Base-by-base conservation (phyloP, 1,139 yeast species). In the Yamadazyma sp. region DNA sequence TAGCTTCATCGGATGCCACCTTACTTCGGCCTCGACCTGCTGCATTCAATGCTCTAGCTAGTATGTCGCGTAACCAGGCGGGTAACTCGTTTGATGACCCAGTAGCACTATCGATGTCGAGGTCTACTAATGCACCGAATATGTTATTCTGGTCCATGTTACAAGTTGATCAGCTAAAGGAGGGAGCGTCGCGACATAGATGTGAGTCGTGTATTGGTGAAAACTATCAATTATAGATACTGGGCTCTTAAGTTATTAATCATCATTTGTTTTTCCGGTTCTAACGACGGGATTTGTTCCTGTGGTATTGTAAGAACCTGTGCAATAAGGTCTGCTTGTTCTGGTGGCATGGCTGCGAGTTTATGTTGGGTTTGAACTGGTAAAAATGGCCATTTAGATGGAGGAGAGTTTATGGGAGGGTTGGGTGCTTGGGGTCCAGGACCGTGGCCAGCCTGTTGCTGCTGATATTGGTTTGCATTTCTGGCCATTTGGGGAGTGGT, bases 261-360 rank as follows among this genome's bases (percentile, higher is more conserved):
- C 79, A 82, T 77, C 31, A 66, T 56, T 46, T 74, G 76, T 55
- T 82, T 83, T 34, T 80, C 83, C 1, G 69, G 71, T 2, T 87
- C 87, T 33, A 84, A 61, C 1, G 66, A 57, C 29, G 66, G 62
- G 26, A 83, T 64, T 48, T 81, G 86, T 13, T 73, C 80, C 1
- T 73, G 74, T 0, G 82, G 67, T 43, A 84, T 59, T 29, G 73
- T 67, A 42, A 84, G 66, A 4, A 83, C 86, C 55, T 82, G 87
- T 10, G 78, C 80, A 31, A 82, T 74, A 58, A 81, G 70, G 31
- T 76, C 73, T 8, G 86, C 86, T 54, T 83, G 86, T 32, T 74
- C 75, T 21, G 73, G 73, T 6, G 75, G 68, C 49, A 80, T 54
- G 24, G 59, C 63, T 15, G 70, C 55, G 24, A 81, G 58, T 52